These are phyloP conservation scores for Rosa chinensis DNA, from an alignment of 306 rosid genomes.

Conservation along the genomic window DNA sequence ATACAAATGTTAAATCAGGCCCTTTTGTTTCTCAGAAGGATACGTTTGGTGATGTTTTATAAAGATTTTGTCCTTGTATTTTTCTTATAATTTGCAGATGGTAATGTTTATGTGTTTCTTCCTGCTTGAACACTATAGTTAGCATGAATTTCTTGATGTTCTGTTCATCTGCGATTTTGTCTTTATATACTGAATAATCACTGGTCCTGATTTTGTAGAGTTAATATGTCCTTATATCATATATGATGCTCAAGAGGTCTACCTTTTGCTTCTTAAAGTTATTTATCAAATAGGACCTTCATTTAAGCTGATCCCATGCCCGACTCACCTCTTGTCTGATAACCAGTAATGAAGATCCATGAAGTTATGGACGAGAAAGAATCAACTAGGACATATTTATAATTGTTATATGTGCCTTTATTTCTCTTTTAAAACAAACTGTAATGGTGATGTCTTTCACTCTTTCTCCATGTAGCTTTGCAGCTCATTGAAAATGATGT, in stretches of 20 bases:
- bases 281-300: neutral
- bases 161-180: neutral
- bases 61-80: neutral
- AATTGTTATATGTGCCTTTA: too few species aligned
- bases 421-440: too few species aligned
- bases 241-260: neutral
- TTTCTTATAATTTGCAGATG: neutral
- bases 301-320: neutral
- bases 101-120: neutral
- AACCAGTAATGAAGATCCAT: neutral
- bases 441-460: too few species aligned
- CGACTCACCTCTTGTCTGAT: neutral
- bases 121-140: neutral
- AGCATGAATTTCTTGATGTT: neutral
- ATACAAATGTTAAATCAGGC: neutral
- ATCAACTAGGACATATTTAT: slow-evolving; percentile 4
- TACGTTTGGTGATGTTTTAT: neutral
- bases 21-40: neutral
- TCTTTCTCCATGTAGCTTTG: too few species aligned
- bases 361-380: neutral
- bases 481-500: too few species aligned
- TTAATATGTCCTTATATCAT: neutral
- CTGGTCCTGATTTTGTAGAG: neutral
- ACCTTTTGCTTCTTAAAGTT: neutral
- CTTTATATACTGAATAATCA: neutral